Evolutionary conservation across 1,139 yeast genomes (phyloP).

Genomic region (Saccharomyces pastorianus): DNA sequence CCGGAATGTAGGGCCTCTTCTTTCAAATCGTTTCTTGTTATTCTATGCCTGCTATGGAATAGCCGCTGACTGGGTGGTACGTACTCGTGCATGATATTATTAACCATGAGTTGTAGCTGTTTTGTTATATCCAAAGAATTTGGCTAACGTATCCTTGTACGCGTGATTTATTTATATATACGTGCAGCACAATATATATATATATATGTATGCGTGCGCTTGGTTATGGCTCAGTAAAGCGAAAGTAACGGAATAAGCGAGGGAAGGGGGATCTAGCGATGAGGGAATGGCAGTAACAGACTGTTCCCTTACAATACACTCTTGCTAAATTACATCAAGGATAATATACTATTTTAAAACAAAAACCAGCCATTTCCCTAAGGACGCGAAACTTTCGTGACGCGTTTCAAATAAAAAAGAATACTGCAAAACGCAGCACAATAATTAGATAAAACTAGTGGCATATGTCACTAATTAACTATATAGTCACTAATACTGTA

Average conservation of each 20-base stretch:
- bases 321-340: not conserved
- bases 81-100: not conserved
- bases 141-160: not conserved
- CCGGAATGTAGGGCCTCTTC: not conserved
- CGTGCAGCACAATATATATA: not conserved
- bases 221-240: not conserved
- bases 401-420: not conserved
- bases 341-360: not conserved
- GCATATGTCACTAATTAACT: not conserved
- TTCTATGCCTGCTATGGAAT: conserved; percentile 4
- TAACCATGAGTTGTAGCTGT: not conserved
- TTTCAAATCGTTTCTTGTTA: conserved; percentile 2
- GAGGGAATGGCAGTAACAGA: not conserved
- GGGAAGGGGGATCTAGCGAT: not conserved
- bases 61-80: conserved; percentile 6
- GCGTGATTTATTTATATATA: not conserved
- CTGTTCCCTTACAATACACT: not conserved
- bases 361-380: not conserved
- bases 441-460: not conserved
- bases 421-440: not conserved
- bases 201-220: not conserved
- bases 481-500: not conserved
- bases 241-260: not conserved
- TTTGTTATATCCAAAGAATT: not conserved
- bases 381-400: not conserved